These are phyloP conservation scores for Coemansia sp. DNA, from an alignment of 192 early-diverging fungal genomes.

Conservation along the genomic window DNA sequence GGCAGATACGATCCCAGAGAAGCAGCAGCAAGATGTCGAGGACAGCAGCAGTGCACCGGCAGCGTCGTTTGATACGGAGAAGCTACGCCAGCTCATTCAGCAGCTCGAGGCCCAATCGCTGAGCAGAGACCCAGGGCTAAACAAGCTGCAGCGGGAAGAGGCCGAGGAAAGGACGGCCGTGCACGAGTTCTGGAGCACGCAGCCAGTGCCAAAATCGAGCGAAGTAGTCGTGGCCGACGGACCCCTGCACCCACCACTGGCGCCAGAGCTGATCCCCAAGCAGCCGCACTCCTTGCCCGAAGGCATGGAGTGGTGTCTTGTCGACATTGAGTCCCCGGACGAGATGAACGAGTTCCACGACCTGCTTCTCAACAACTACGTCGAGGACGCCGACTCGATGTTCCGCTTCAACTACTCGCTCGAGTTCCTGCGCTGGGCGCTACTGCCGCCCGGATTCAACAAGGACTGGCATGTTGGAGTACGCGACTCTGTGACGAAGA, in stretches of 20 bases:
- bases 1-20: not conserved
- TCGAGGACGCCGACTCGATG: conserved; percentile 94
- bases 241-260: conserved; percentile 75
- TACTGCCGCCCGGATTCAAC: conserved; percentile 90
- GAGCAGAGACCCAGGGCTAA: conserved; percentile 10
- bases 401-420: conserved; percentile 97
- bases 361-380: conserved; percentile 91
- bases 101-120: conserved; percentile 20
- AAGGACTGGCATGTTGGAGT: conserved; percentile 92
- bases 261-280: conserved; percentile 72
- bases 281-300: conserved; percentile 85
- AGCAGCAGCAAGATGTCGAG: not conserved
- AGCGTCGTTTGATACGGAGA: conserved; percentile 15
- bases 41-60: not conserved
- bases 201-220: conserved; percentile 86
- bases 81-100: conserved; percentile 38
- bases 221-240: conserved; percentile 76
- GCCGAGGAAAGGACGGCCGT: conserved; percentile 28
- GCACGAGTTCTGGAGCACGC: conserved; percentile 97
- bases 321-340: conserved; percentile 75
- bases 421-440: conserved; percentile 93
- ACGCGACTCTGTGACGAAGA: conserved; percentile 64
- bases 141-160: conserved; percentile 42
- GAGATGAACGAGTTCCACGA: conserved; percentile 87
- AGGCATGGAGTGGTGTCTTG: conserved; percentile 84